Evolutionary conservation across 2,329 filamentous ascomycete genomes (phyloP), one percentile per base, ranked within the genome.

Genomic region (Pochonia chlamydosporia): DNA sequence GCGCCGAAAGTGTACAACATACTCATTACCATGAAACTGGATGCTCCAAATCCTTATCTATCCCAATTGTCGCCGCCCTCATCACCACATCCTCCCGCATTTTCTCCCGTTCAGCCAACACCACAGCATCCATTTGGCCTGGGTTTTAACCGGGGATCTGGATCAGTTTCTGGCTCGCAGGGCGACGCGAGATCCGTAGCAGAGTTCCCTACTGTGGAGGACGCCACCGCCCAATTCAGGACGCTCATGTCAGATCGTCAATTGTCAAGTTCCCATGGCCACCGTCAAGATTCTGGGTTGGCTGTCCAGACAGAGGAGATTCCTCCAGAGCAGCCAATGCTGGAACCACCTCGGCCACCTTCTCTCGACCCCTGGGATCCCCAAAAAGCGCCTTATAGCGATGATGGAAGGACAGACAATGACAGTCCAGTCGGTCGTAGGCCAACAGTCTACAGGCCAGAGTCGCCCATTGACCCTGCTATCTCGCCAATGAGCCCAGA

Each of bases 11-110:
- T 79, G 11, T 63, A 70, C 41, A 72, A 79, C 43, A 70, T 76
- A 26, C 61, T 81, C 14, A 73, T 73, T 61, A 68, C 74, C 42
- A 74, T 81, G 71, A 79, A 73, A 56, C 67, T 81, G 11, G 69
- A 72, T 40, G 57, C 58, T n/a, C 57, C 55, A 4, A 36, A 28
- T 8, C 39, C 23, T 48, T 57, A 61, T 50, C 52, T 61, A 52
- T 52, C 49, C 6, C 52, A 56, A 23, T 39, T 54, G 24, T 65
- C 63, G 14, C 59, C 61, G 25, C 62, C 59, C 3, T 55, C 51
- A 11, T 56, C 56, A 9, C 56, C 56, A 6, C 52, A 52, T 13
- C 49, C 50, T 24, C 25, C 35, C 11, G 37, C 51, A 9, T 36
- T 49, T 5, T 50, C 49, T 16, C 46, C 50, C 8, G 31, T 49